phyloP scores from a whole-genome alignment of 2,329 filamentous ascomycete genomes.

The Hyphodiscus sp. region DNA sequence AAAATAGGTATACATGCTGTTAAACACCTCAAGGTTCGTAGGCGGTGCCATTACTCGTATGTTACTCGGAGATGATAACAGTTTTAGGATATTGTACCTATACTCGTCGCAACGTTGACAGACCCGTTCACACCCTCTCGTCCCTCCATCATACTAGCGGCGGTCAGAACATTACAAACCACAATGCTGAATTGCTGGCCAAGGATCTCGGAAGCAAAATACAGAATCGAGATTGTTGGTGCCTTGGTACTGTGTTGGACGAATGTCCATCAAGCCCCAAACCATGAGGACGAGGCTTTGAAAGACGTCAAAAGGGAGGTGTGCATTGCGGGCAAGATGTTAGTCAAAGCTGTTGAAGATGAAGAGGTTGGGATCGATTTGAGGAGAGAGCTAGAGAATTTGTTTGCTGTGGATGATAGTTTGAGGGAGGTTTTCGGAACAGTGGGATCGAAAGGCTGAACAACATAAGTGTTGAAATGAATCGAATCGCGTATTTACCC shows the following conservation, averaged over 20 bases:
- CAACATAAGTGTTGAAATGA: too few relatives aligned
- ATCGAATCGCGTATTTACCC: too few relatives aligned
- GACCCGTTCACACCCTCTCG: constrained; percentile 60
- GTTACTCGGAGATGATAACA: neutral
- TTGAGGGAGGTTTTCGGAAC: neutral
- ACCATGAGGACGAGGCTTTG: neutral
- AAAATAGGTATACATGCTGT: constrained; percentile 55
- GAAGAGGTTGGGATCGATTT: constrained; percentile 4
- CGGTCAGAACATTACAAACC: constrained; percentile 42
- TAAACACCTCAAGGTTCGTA: constrained; percentile 65
- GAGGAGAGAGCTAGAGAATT: constrained; percentile 24
- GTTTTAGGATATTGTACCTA: constrained; percentile 32
- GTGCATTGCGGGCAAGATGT: constrained; percentile 15
- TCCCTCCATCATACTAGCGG: constrained; percentile 45
- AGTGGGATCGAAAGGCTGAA: neutral
- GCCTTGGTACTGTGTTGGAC: constrained; percentile 58
- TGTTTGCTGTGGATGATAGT: neutral
- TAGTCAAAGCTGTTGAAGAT: constrained; percentile 18
- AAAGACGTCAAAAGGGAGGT: constrained; percentile 17
- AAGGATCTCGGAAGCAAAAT: constrained; percentile 45
- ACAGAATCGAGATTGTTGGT: constrained; percentile 58
- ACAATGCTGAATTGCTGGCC: constrained; percentile 64
- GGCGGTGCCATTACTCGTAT: constrained; percentile 30
- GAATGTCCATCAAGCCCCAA: constrained; percentile 28
- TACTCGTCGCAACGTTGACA: constrained; percentile 54